Evolutionary conservation across 106 monocot genomes (phyloP).

Genomic region (Dendrobium huoshanense): DNA sequence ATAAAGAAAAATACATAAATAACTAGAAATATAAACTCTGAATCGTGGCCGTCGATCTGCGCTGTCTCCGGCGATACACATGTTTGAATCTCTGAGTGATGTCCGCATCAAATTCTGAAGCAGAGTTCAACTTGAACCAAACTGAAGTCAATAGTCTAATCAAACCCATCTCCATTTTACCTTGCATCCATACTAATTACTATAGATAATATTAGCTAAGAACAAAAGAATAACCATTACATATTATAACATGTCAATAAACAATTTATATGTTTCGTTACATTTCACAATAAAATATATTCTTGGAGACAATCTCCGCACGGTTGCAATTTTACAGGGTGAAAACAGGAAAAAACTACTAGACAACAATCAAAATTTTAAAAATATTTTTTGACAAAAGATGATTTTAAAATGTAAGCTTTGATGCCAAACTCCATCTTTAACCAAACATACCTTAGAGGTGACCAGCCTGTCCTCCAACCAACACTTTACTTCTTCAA

Average conservation of each 20-base stretch:
- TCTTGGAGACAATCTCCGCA: neutral
- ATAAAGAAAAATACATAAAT: too few relatives aligned
- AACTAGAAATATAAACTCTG: too few relatives aligned
- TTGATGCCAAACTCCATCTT: neutral
- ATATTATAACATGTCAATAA: neutral
- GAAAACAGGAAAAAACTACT: neutral
- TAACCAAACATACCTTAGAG: constrained; percentile 43
- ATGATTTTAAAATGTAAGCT: neutral
- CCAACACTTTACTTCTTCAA: constrained; percentile 78
- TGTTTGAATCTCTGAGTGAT: too few relatives aligned
- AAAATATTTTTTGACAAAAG: neutral
- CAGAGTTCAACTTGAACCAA: neutral
- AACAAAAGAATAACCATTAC: neutral
- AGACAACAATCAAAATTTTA: neutral
- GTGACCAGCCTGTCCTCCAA: constrained; percentile 50
- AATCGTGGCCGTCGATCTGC: too few relatives aligned
- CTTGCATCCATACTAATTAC: neutral
- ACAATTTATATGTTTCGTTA: neutral
- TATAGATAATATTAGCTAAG: neutral
- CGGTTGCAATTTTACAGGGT: neutral
- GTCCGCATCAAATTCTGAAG: neutral
- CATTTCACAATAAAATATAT: neutral
- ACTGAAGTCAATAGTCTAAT: neutral
- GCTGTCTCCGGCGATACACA: too few relatives aligned
- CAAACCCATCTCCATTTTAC: neutral